Base-by-base conservation (phyloP, 2,329 filamentous ascomycete species). In the Cladosporium phlei region DNA sequence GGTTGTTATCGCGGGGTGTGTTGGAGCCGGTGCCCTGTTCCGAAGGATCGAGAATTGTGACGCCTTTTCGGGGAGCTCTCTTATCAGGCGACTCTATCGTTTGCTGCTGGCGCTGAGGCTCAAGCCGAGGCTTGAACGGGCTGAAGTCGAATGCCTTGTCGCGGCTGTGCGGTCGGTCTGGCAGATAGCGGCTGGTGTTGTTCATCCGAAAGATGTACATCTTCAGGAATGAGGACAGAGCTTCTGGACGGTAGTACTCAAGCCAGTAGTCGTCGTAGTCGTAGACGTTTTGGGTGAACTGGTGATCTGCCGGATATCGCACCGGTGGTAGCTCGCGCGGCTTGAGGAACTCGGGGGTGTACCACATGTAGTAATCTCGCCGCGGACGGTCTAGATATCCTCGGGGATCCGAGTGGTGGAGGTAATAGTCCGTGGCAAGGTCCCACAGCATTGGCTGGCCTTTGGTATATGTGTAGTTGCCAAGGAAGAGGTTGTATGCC, bases 391-490 rank as follows among this genome's bases (percentile, higher is more conserved):
- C 72, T 2, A 83, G 77, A 79, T 86, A 91, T 4, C 76, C 74
- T 43, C 85, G 79, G 0, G 93, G 93, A 63, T 94, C 78, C 25
- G 84, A 82, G 59, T 98, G 91, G 60, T 98, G 93, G 5, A 98
- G 80, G 59, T 97, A 95, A 68, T 97, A 96, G 64, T 98, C 93
- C 3, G 89, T 95, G 2, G 85, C 77, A 6, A 98, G 76, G 62
- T 98, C 93, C 93, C 93, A 98, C 2, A 98, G 76, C 88, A 97
- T 91, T 0, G 93, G 93, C 62, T 95, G 85, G 0, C 87, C 89
- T 53, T 88, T 82, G 0, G 78, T 71, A 62, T 89, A 97, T 40
- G 90, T 87, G 64, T 98, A 98, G 61, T 97, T 96, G 5, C 93
- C 93, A 1, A 98, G 77, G 61, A 98, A 98, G 8, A 98, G 74